Evolutionary conservation across 352 stramenopile species (phyloP), one percentile per base, ranked within the genome.

Genomic region (Phytophthora europaea): DNA sequence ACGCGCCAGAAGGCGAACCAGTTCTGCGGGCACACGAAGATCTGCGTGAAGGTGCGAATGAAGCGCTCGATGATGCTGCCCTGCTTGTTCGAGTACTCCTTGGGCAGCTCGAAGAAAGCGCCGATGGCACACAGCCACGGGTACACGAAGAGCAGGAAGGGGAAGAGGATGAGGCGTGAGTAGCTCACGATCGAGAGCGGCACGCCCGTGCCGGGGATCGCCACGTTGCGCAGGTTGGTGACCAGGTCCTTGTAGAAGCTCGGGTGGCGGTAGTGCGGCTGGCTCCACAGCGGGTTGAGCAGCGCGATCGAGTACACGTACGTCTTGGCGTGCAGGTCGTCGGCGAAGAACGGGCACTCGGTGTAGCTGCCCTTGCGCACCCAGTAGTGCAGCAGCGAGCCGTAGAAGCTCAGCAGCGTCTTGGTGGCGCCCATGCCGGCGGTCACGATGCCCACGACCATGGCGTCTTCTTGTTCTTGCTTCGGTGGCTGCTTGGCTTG

Each of bases 1-100:
- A 99, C 72, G 47, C 97, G 88, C 98, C 98, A 99, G 73, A 99
- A 99, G 38, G 76, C 90, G 70, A 99, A 99, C 98, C 98, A 99
- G 85, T 99, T 98, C 76, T 99, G 90, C 59, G 88, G 87, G 59
- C 89, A 85, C 67, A 94, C 83, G 38, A 95, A 78, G 75, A 94
- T 93, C 81, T 95, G 84, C 60, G 71, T 78, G 61, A 93, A 94
- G 38, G 96, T 98, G 56, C 84, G 88, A 62, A 99, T 78, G 53
- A 99, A 94, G 62, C 97, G 90, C 70, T 97, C 95, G 6, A 93
- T 75, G 68, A 97, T 91, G 82, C 70, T 54, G 65, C 92, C 72
- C 80, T 87, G 45, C 76, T 87, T 79, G 82, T 59, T 83, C 58
- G 87, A 78, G 72, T 91, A 92, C 65, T 82, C 83, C 63, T 82